phyloP scores from a whole-genome alignment of 805 yeast species.

The Hanseniaspora valbyensis region DNA sequence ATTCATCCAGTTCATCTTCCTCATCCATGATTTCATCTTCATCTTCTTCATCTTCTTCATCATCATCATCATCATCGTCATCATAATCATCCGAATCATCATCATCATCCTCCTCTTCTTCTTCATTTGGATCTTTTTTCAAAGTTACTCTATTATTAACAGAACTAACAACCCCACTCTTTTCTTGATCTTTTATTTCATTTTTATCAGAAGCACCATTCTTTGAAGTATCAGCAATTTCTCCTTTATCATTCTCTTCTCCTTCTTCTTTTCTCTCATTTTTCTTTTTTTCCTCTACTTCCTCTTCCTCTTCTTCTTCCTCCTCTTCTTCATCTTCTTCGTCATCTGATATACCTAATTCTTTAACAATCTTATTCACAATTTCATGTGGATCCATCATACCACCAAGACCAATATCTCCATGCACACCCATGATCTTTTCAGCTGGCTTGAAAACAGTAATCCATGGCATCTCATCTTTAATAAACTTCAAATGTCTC shows the following conservation, averaged over 20 bases:
- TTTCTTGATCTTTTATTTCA: slow-evolving; percentile 38
- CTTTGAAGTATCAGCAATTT: neutral
- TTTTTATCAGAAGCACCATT: slow-evolving; percentile 21
- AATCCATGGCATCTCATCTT: slow-evolving; percentile 91
- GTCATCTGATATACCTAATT: slow-evolving; percentile 52
- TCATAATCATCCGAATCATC: slow-evolving; percentile 10
- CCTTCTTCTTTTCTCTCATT: slow-evolving; percentile 32
- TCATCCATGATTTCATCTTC: slow-evolving; percentile 9
- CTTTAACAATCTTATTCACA: slow-evolving; percentile 70
- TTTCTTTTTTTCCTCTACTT: too few relatives aligned
- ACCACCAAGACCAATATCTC: slow-evolving; percentile 99
- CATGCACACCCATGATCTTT: slow-evolving; percentile 82
- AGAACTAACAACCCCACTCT: slow-evolving; percentile 35
- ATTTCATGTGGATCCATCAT: slow-evolving; percentile 97
- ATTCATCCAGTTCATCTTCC: slow-evolving; percentile 22
- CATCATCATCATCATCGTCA: slow-evolving; percentile 15
- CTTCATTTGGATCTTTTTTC: slow-evolving; percentile 34
- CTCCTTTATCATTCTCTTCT: slow-evolving; percentile 27
- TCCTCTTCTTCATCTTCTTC: slow-evolving; percentile 41
- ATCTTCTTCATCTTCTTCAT: slow-evolving; percentile 17
- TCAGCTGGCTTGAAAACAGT: slow-evolving; percentile 90
- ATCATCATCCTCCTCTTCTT: slow-evolving; percentile 27
- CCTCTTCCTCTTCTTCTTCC: slow-evolving; percentile 35
- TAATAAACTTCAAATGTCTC: slow-evolving; percentile 61
- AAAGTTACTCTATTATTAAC: slow-evolving; percentile 39